Conservation (phyloP, 441 rosid species). For the Aleurites moluccanus region DNA sequence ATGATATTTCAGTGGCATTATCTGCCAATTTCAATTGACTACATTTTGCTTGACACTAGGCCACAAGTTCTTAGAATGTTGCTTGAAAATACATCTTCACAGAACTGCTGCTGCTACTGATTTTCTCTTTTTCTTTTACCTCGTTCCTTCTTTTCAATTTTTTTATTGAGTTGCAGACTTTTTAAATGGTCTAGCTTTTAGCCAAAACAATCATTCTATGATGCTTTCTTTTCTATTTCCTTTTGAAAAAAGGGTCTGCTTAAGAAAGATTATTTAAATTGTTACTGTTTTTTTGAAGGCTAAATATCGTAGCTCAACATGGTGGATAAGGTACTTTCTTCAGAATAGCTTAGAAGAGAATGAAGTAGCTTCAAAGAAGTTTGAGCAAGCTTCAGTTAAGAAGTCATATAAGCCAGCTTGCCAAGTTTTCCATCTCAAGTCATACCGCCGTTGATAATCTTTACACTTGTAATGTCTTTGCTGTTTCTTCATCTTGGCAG, state of each 20-base stretch:
- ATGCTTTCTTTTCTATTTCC: not conserved
- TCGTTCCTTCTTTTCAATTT: not conserved
- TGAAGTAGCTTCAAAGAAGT: constrained; percentile 51
- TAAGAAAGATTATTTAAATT: not conserved
- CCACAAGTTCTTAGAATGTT: not conserved
- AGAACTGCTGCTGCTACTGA: not conserved
- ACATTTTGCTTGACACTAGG: not conserved
- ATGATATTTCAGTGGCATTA: not conserved
- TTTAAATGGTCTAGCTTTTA: not conserved
- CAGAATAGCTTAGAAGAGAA: constrained; percentile 55
- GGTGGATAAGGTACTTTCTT: constrained; percentile 52
- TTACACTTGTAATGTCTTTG: not conserved
- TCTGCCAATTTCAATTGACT: not conserved
- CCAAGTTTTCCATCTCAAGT: constrained; percentile 57
- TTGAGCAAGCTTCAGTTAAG: constrained; percentile 45
- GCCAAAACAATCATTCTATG: not conserved
- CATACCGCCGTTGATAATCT: constrained; percentile 29
- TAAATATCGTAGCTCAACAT: constrained; percentile 53
- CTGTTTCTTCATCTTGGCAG: constrained; percentile 18
- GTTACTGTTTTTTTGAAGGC: constrained; percentile 35
- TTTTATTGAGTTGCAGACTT: too few relatives aligned
- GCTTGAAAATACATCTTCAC: not conserved
- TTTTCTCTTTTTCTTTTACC: not conserved
- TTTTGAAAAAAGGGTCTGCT: not conserved
- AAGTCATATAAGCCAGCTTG: constrained; percentile 45